These are phyloP conservation scores for Vinca minor DNA, from an alignment of 257 asterid species.

Conservation along the genomic window DNA sequence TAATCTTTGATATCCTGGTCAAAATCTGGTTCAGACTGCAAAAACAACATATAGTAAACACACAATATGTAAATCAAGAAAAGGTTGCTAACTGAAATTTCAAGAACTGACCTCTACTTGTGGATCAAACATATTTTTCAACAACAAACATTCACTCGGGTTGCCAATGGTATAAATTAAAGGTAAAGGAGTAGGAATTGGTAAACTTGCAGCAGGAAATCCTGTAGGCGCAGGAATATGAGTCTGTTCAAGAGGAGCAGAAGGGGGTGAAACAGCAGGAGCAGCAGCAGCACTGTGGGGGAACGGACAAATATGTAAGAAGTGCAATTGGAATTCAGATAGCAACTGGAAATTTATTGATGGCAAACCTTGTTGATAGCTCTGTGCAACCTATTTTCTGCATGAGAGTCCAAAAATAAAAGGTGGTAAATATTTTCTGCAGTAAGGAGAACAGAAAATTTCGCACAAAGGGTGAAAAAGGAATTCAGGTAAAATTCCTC, in stretches of 20 bases:
- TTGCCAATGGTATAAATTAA: conserved; percentile 37
- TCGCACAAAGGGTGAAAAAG: background rate
- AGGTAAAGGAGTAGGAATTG: conserved; percentile 34
- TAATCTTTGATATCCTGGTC: conserved; percentile 71
- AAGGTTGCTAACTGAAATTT: background rate
- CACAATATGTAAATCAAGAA: conserved; percentile 6
- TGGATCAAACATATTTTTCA: conserved; percentile 71
- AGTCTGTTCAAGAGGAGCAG: conserved; percentile 25
- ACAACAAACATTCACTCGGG: conserved; percentile 67
- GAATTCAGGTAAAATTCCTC: background rate
- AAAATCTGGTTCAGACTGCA: conserved; percentile 60
- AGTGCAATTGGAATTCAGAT: background rate
- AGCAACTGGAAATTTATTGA: conserved; percentile 4
- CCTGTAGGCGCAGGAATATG: conserved; percentile 36
- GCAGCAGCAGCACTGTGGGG: conserved; percentile 37
- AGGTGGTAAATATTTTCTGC: conserved; percentile 3
- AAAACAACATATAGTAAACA: conserved; percentile 6
- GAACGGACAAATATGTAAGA: conserved; percentile 15
- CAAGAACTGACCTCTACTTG: conserved; percentile 40
- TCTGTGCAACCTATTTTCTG: too few relatives aligned
- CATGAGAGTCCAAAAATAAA: too few relatives aligned
- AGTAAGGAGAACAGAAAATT: background rate
- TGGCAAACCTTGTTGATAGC: conserved; percentile 44
- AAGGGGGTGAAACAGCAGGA: conserved; percentile 1
- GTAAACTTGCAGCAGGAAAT: conserved; percentile 28